phyloP scores from a whole-genome alignment of 495 filamentous ascomycete species.

The Clavariopsis aquatica region DNA sequence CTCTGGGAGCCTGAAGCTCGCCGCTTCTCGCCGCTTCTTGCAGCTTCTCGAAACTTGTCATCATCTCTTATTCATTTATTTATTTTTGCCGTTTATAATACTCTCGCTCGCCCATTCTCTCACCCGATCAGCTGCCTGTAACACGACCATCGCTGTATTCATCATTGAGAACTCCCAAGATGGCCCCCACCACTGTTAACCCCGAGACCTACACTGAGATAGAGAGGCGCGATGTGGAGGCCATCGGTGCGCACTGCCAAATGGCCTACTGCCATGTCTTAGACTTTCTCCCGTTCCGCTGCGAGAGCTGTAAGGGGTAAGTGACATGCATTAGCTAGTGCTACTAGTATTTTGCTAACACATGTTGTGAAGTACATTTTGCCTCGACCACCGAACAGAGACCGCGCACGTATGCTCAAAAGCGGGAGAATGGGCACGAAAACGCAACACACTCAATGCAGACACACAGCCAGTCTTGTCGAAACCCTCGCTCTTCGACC shows the following conservation, averaged over 20 bases:
- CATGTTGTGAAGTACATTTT: conserved; percentile 65
- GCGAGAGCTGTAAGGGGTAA: conserved; percentile 73
- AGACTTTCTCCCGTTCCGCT: conserved; percentile 94
- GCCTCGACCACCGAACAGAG: conserved; percentile 92
- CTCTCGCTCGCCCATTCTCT: background rate
- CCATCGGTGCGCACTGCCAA: conserved; percentile 90
- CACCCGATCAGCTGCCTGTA: too few relatives aligned
- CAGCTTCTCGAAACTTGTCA: conserved; percentile 12
- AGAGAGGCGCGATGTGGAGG: conserved; percentile 65
- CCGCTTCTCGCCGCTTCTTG: conserved; percentile 3
- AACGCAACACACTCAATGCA: conserved; percentile 26
- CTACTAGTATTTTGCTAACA: too few relatives aligned
- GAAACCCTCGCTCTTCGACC: conserved; percentile 62
- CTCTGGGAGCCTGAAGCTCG: conserved; percentile 17
- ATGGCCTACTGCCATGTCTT: conserved; percentile 87
- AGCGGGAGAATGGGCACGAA: conserved; percentile 79
- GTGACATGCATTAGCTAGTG: too few relatives aligned
- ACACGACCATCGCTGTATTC: too few relatives aligned
- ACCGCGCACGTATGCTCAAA: conserved; percentile 76
- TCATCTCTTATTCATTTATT: too few relatives aligned
- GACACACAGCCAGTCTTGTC: conserved; percentile 9
- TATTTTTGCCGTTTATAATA: background rate
- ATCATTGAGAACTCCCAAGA: too few relatives aligned
- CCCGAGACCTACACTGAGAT: conserved; percentile 57
- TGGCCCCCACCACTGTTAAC: conserved; percentile 40